Base-by-base conservation (phyloP, 805 yeast species). In the Candida pini region DNA sequence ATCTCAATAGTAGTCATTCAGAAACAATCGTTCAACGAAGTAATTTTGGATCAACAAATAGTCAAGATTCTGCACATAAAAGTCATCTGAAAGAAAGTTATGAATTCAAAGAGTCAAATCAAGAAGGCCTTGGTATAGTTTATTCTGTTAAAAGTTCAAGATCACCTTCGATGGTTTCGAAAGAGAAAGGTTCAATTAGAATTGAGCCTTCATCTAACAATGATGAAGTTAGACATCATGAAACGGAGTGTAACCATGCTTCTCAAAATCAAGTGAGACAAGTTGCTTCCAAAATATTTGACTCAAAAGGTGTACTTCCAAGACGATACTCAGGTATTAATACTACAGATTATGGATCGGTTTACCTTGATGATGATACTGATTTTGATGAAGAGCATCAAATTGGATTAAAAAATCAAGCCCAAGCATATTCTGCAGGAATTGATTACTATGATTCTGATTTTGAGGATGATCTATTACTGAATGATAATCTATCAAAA, bases 201-300 rank as follows among this genome's bases (percentile, higher is more conserved):
- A 26, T 40, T 15, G 43, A 38, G 21, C 39, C 39, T 10, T 17
- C n/a, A n/a, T n/a, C n/a, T n/a, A n/a, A n/a, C n/a, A n/a, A n/a
- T n/a, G n/a, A n/a, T n/a, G n/a, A n/a, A n/a, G n/a, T n/a, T n/a
- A n/a, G n/a, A n/a, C n/a, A n/a, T n/a, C n/a, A n/a, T n/a, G n/a
- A n/a, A n/a, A n/a, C n/a, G n/a, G n/a, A n/a, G n/a, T n/a, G n/a
- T n/a, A n/a, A n/a, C n/a, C n/a, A 21, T n/a, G 34, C 18, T 17
- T 14, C 40, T 3, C 28, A 39, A 18, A 54, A 54, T 34, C 54
- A 53, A 26, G 36, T 60, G 30, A 51, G 63, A 10, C 59, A 88
- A 2, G 81, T 87, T 2, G 79, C 88, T 0, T 80, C 88, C 1
- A 78, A 79, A 41, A 59, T 82, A 5, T 82, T 83, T 55, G 90